A percentile compares a stretch with the other conserved stretches of the same genome.
Conservation (phyloP, 306 rosid genomes). For the Cucurbita pepo region DNA sequence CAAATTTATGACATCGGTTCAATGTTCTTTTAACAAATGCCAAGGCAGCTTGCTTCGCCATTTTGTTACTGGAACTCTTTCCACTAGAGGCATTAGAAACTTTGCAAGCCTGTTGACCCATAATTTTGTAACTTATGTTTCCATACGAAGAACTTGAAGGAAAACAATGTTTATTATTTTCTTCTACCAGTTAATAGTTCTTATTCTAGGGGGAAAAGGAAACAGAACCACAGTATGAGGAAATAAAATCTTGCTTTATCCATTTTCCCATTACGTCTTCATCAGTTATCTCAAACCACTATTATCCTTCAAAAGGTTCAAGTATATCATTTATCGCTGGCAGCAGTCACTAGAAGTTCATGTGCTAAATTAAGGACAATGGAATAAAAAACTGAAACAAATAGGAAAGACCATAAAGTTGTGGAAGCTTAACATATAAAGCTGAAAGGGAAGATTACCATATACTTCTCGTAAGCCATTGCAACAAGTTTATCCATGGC, state of each 20-base stretch:
- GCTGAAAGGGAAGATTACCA: slow-evolving; percentile 37
- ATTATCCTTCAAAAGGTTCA: background rate
- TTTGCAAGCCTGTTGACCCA: slow-evolving; percentile 52
- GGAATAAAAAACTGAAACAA: background rate
- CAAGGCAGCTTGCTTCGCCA: slow-evolving; percentile 80
- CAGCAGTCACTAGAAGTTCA: background rate
- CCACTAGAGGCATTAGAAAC: slow-evolving; percentile 71
- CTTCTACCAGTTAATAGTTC: background rate
- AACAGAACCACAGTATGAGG: background rate
- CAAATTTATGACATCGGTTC: slow-evolving; percentile 66
- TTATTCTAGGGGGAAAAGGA: background rate
- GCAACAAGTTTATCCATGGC: slow-evolving; percentile 68
- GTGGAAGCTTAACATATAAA: slow-evolving; percentile 2
- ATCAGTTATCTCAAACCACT: background rate
- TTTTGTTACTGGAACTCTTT: slow-evolving; percentile 67
- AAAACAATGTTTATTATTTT: background rate
- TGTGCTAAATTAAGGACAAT: background rate
- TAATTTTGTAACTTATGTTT: slow-evolving; percentile 14
- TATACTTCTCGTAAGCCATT: slow-evolving; percentile 73
- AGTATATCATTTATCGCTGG: background rate
- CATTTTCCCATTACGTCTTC: background rate
- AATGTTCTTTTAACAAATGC: slow-evolving; percentile 70
- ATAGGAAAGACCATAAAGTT: background rate
- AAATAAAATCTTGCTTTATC: background rate
- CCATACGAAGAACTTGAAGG: background rate